Base-by-base conservation (phyloP, 208 protist genomes). In the Vickermania spadyakhi region DNA sequence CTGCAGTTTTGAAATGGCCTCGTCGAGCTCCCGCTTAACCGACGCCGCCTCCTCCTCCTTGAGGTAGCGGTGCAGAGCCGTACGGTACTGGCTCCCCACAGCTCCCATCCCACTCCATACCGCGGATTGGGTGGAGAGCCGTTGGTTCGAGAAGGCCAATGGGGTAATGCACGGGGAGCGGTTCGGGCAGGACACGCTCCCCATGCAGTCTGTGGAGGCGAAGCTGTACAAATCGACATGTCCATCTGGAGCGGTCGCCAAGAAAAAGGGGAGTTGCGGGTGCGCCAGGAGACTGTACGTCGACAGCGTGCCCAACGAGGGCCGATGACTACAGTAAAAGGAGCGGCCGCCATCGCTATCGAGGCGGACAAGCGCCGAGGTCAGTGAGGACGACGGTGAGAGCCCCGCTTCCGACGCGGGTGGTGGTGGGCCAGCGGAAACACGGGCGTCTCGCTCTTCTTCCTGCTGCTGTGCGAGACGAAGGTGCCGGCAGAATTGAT, bases 221-320 rank as follows among this genome's bases (percentile, higher is more conserved):
- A 91, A 94, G 41, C 77, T 73, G 66, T 89, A 92, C 22, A 94
- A 61, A 56, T 94, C 88, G 11, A 92, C 64, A 64, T 77, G 69
- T 13, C 79, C 81, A 51, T 91, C 84, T 5, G 31, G 70, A 52
- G 86, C 72, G 28, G 61, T 56, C 14, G 74, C 58, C 42, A 91
- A 60, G 61, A 84, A 94, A 65, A 91, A 94, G 28, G 88, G 88
- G 1, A 94, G 62, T 58, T 89, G 78, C 0, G 88, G 88, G 72
- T 94, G 88, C 3, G 82, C 66, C 11, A 69, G 60, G 49, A 81
- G 75, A 54, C 53, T 45, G 29, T 57, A 68, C 61, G 69, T 57
- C 28, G 68, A 52, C 1, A 72, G 62, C 31, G 72, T 54, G 21
- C 60, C 56, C 31, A 69, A 61, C 28, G 56, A 64, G 25, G 81